Evolutionary conservation across 2,329 filamentous ascomycete species (phyloP), one percentile per base, ranked within the genome.

Genomic region (Colletotrichum melonis): DNA sequence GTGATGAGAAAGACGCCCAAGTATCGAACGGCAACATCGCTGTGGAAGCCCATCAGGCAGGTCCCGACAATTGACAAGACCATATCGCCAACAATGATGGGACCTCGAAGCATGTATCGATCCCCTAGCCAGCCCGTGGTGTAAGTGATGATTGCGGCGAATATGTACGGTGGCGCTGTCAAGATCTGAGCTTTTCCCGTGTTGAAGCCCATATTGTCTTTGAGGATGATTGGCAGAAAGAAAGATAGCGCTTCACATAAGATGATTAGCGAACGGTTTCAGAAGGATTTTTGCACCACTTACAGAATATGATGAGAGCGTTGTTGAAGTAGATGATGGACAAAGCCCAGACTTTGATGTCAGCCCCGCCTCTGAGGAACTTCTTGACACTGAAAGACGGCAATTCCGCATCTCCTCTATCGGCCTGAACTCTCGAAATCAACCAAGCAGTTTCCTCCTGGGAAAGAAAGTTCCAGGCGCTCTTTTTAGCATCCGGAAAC

Each of bases 301-400:
- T 19, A 74, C 72, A 64, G 16, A 72, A 72, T 59, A 72, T 74
- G 8, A 74, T 26, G 8, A 74, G 28, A 1, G 68, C 68, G n/a
- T 74, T 65, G 54, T 74, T 80, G 71, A 77, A 79, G 77, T 86
- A 86, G 56, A 86, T 85, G 32, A 77, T 77, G 81, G 86, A 85
- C 72, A 83, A 81, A 0, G 85, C 79, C 78, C 84, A 86, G 55
- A 92, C 95, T 84, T 96, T 96, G 90, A 93, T 95, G 78, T 96
- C 94, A 64, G 87, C 89, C 9, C 94, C 69, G 9, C 90, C 90
- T 5, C 89, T 86, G 88, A 90, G 93, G 73, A 95, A 88, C 79
- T 94, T 94, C 1, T 83, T 82, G 85, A 91, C 91, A 72, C 91
- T 88, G 82, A 94, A 95, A 46, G 90, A 85, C 78, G 95, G 93